Evolutionary conservation across 202 grass and related monocot species (phyloP).

Genomic region (Cymbopogon flexuosus): DNA sequence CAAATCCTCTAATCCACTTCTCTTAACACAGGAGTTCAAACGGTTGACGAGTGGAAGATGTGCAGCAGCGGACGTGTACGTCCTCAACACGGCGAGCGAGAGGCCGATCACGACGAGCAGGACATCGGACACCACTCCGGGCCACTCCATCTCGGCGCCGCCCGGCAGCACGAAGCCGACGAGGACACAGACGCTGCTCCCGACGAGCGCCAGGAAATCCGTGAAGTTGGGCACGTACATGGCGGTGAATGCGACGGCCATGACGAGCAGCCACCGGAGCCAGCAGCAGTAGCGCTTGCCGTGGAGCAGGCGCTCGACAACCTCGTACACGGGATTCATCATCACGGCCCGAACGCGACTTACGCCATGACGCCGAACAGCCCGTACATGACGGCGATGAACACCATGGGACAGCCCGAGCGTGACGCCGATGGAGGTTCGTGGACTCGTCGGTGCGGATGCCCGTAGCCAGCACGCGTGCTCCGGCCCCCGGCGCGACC

Average conservation of each 20-base stretch:
- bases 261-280: slow-evolving; percentile 66
- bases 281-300: slow-evolving; percentile 75
- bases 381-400: slow-evolving; percentile 78
- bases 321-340: slow-evolving; percentile 96
- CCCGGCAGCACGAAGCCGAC: slow-evolving; percentile 81
- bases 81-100: slow-evolving; percentile 55
- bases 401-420: slow-evolving; percentile 73
- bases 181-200: slow-evolving; percentile 86
- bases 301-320: slow-evolving; percentile 66
- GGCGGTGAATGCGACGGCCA: slow-evolving; percentile 47
- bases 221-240: slow-evolving; percentile 82
- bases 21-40: slow-evolving; percentile 14
- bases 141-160: slow-evolving; percentile 56
- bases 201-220: slow-evolving; percentile 82
- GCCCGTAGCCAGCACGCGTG: too few species aligned
- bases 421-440: slow-evolving; percentile 50
- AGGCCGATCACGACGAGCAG: slow-evolving; percentile 45
- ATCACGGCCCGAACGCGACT: slow-evolving; percentile 75
- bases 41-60: slow-evolving; percentile 58
- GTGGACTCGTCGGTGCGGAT: too few species aligned
- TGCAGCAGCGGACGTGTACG: slow-evolving; percentile 71
- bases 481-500: too few species aligned
- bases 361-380: slow-evolving; percentile 79
- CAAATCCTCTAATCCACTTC: neutral
- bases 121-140: slow-evolving; percentile 35